Conservation (phyloP, 208 protist genomes). For the Phytomonas serpens region DNA sequence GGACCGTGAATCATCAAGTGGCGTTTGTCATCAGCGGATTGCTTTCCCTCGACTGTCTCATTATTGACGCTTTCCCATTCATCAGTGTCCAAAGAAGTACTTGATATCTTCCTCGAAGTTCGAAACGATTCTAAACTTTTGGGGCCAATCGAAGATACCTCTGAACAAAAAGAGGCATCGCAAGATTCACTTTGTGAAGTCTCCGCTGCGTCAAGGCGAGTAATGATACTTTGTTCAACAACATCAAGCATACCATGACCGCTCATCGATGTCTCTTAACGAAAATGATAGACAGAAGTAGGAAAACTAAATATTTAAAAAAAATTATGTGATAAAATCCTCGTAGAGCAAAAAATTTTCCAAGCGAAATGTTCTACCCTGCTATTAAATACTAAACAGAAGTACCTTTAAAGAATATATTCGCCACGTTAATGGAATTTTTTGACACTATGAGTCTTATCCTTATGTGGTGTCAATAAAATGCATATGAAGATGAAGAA, state of each 20-base stretch:
- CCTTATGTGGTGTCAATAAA: neutral
- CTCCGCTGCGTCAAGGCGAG: neutral
- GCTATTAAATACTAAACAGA: conserved; percentile 3
- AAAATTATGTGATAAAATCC: neutral
- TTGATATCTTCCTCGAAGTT: neutral
- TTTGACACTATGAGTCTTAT: neutral
- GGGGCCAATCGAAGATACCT: conserved; percentile 5
- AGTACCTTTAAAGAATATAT: conserved; percentile 7
- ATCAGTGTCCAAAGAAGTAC: neutral
- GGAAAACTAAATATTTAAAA: neutral
- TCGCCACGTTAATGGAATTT: neutral
- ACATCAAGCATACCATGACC: neutral
- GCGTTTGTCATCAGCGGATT: neutral
- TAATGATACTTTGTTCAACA: neutral
- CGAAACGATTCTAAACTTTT: conserved; percentile 6
- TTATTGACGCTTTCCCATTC: neutral
- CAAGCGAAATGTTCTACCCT: neutral
- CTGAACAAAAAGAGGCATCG: neutral
- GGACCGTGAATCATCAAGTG: conserved; percentile 26
- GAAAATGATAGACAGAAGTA: neutral
- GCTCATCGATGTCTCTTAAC: neutral
- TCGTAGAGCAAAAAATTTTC: neutral
- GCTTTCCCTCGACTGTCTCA: neutral
- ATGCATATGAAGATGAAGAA: neutral
- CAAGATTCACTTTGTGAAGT: neutral